Percentiles rank a stretch among this genome's conserved stretches.
Evolutionary conservation across 2,329 filamentous ascomycete genomes (phyloP).

Genomic region (Fusarium sp.): DNA sequence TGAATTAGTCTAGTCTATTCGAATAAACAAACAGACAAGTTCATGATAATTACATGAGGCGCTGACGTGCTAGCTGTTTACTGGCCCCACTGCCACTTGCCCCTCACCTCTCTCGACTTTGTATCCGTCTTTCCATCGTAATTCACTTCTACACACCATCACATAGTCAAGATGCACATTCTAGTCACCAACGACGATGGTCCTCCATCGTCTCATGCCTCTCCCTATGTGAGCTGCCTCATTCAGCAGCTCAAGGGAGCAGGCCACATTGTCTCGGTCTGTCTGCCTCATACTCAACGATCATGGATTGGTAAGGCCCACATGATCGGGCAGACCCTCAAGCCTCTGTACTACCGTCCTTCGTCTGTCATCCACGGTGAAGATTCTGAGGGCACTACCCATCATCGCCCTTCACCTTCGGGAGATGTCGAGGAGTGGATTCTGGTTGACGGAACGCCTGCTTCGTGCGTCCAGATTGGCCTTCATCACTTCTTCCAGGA

Average conservation of each 20-base stretch:
- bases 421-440: slow-evolving; percentile 80
- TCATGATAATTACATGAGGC: slow-evolving; percentile 33
- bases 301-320: slow-evolving; percentile 99
- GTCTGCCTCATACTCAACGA: slow-evolving; percentile 89
- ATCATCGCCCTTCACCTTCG: slow-evolving; percentile 66
- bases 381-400: slow-evolving; percentile 71
- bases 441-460: slow-evolving; percentile 83
- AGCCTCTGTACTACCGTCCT: slow-evolving; percentile 84
- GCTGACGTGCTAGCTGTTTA: slow-evolving; percentile 35
- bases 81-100: slow-evolving; percentile 37
- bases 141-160: background rate
- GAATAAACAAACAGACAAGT: slow-evolving; percentile 33
- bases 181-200: slow-evolving; percentile 84
- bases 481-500: slow-evolving; percentile 83
- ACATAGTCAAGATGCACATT: slow-evolving; percentile 66
- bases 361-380: slow-evolving; percentile 55
- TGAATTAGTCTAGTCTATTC: slow-evolving; percentile 29
- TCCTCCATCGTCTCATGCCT: slow-evolving; percentile 80
- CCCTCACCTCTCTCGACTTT: slow-evolving; percentile 27
- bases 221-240: slow-evolving; percentile 83
- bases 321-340: slow-evolving; percentile 89
- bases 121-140: background rate
- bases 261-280: slow-evolving; percentile 90
- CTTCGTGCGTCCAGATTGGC: slow-evolving; percentile 84
- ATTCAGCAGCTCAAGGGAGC: slow-evolving; percentile 76